Conservation (phyloP, 139 green algal species). For the Edaphochlamys debaryana region DNA sequence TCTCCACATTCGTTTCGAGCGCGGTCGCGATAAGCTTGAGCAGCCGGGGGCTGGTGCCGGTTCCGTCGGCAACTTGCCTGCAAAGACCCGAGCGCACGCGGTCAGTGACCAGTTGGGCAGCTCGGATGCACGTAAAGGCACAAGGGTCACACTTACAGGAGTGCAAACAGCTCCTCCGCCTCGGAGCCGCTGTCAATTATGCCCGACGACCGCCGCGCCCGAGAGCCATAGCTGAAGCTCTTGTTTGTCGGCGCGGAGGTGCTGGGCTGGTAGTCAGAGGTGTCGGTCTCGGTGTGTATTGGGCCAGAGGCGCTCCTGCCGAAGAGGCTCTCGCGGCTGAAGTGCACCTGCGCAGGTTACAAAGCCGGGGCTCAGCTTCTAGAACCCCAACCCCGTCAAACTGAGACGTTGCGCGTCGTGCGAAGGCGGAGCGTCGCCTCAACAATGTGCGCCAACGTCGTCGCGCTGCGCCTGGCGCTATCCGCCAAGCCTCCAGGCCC, state of each 20-base stretch:
- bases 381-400: neutral
- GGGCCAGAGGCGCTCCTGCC: slow-evolving; percentile 3
- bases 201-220: neutral
- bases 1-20: slow-evolving; percentile 25
- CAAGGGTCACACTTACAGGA: slow-evolving; percentile 24
- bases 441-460: neutral
- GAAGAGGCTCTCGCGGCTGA: neutral
- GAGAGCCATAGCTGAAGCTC: slow-evolving; percentile 2
- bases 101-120: neutral
- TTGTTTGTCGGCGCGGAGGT: neutral
- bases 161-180: slow-evolving; percentile 11
- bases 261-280: neutral
- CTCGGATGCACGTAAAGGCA: no score
- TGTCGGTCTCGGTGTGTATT: neutral
- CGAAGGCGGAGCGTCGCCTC: no score
- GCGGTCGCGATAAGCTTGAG: slow-evolving; percentile 19
- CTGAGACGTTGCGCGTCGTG: neutral
- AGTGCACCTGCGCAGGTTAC: slow-evolving; percentile 6
- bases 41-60: slow-evolving; percentile 1
- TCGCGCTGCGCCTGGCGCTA: no score
- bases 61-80: slow-evolving; percentile 21
- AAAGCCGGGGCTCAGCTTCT: no score
- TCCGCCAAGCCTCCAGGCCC: no score
- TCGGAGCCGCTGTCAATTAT: neutral
- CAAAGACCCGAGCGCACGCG: neutral